Evolutionary conservation across 805 yeast species (phyloP).

Genomic region (Yamadazyma insecticola): DNA sequence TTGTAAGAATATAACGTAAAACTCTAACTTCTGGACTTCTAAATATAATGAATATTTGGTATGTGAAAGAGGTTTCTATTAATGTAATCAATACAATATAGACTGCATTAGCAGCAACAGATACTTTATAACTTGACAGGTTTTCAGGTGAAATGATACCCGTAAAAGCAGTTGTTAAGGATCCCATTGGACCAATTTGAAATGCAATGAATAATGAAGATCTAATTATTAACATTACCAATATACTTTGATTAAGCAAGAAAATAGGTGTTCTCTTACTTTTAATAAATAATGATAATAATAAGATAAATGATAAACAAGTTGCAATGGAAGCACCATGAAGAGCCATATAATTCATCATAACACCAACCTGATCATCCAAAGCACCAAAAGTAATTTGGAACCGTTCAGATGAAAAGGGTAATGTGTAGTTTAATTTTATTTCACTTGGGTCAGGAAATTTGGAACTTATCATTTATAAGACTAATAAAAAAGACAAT

Average conservation of each 20-base stretch:
- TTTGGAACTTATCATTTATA: too few relatives aligned
- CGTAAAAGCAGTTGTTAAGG: constrained; percentile 41
- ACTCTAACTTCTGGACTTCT: constrained; percentile 47
- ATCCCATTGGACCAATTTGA: constrained; percentile 43
- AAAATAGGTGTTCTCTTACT: constrained; percentile 66
- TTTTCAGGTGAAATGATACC: constrained; percentile 23
- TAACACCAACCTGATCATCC: constrained; percentile 7
- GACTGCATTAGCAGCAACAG: constrained; percentile 60
- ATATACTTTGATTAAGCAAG: constrained; percentile 60
- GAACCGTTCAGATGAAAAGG: constrained; percentile 6
- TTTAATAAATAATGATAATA: constrained; percentile 19
- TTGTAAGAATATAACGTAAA: constrained; percentile 37
- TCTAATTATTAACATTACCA: constrained; percentile 54
- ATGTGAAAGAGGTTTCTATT: constrained; percentile 62
- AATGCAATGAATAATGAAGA: constrained; percentile 51
- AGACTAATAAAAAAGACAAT: too few relatives aligned
- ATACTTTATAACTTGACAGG: constrained; percentile 36
- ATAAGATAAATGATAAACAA: constrained; percentile 11
- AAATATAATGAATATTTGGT: constrained; percentile 72
- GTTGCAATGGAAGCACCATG: constrained; percentile 16
- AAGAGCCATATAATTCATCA: constrained; percentile 9
- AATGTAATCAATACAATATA: constrained; percentile 55
- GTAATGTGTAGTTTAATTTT: constrained; percentile 11
- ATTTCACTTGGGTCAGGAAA: constrained; percentile 5
- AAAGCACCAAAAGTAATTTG: constrained; percentile 11